Evolutionary conservation across 306 rosid species (phyloP).

Genomic region (Cotoneaster glaucophyllus): DNA sequence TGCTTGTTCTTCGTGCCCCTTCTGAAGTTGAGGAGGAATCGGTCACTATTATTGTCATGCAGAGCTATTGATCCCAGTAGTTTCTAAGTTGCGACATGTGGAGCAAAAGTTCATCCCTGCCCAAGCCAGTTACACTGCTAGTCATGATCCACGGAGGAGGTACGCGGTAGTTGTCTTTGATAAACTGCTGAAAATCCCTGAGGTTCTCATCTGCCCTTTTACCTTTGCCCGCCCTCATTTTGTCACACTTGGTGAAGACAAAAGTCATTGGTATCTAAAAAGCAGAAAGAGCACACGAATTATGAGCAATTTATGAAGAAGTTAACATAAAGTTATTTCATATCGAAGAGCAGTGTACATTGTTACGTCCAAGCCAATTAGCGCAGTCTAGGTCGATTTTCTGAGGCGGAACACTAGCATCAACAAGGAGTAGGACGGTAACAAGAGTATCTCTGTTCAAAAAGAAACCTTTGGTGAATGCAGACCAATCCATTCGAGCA

Average conservation of each 20-base stretch:
- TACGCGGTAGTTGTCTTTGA: slow-evolving; percentile 51
- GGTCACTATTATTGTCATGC: neutral
- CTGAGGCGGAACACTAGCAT: slow-evolving; percentile 94
- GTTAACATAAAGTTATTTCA: neutral
- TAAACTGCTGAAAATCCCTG: slow-evolving; percentile 68
- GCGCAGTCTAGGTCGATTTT: slow-evolving; percentile 88
- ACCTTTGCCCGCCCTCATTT: slow-evolving; percentile 65
- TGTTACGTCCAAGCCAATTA: slow-evolving; percentile 88
- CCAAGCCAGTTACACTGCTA: slow-evolving; percentile 80
- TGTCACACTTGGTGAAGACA: slow-evolving; percentile 91
- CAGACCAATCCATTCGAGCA: slow-evolving; percentile 79
- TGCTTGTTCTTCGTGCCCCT: neutral
- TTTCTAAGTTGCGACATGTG: slow-evolving; percentile 81
- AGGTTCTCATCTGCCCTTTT: slow-evolving; percentile 75
- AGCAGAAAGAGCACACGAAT: slow-evolving; percentile 4
- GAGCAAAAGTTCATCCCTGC: slow-evolving; percentile 82
- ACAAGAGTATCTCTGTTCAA: slow-evolving; percentile 65
- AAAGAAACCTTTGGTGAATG: slow-evolving; percentile 91
- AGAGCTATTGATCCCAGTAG: slow-evolving; percentile 70
- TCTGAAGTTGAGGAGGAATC: neutral
- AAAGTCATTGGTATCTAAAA: slow-evolving; percentile 76
- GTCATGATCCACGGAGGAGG: slow-evolving; percentile 97
- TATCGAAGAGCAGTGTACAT: slow-evolving; percentile 33
- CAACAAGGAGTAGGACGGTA: slow-evolving; percentile 73
- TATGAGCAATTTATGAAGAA: neutral